Evolutionary conservation across 257 asterid species (phyloP), one percentile per base, ranked within the genome.

Genomic region (Petunia axillaris): DNA sequence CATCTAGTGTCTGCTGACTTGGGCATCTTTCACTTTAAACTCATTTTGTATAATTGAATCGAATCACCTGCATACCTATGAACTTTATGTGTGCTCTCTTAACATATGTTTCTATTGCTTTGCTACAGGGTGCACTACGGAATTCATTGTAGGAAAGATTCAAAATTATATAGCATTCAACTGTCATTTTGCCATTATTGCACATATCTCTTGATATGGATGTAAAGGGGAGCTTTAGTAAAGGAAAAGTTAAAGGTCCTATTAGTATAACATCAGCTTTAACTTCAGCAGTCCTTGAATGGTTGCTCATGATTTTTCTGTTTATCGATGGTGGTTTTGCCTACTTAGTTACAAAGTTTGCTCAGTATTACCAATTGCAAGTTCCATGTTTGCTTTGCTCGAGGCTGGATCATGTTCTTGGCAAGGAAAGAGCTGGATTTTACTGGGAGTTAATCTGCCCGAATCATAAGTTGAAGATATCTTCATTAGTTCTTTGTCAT

Each of bases 381-480:
- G 70, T 81, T 67, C 98, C 98, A 0, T 94, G 98, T 84, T 84
- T 91, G 86, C 81, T 94, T 37, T 94, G 98, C 92, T 94, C 98
- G n/a, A 93, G 98, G 82, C 87, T 94, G 46, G 97, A 94, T 85
- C 97, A 85, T 83, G 84, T 92, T 50, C 84, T 94, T 9, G 94
- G 97, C 16, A 86, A 87, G 57, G 89, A 90, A 73, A 84, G 85
- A 14, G 68, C 77, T 43, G 89, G 87, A 38, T 91, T 91, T 83
- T 85, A 85, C 81, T 89, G 91, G 95, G 91, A 91, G 79, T 87
- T 94, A 48, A 67, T 94, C 66, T 94, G 98, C 91, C 67, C 80
- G 40, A 80, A 79, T 25, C 98, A 94, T 89, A 94, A 92, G 88
- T 65, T 82, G 5, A 84, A 86, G 62, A 81, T 92, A 60, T 89